Conservation (phyloP, 2,329 filamentous ascomycete species). For the Calonectria pseudoturangicola region DNA sequence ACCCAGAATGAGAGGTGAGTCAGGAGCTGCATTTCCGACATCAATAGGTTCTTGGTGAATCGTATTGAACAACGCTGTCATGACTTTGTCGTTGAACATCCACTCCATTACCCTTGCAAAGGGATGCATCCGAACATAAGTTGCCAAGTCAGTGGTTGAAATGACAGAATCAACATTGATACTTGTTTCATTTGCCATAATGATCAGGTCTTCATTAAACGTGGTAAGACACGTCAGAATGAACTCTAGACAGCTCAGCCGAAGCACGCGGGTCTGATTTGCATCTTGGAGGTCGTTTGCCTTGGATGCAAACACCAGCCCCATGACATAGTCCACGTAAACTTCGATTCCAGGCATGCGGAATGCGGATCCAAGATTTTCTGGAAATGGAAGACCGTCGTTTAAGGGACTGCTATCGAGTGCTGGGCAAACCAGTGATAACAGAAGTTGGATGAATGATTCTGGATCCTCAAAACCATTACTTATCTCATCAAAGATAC, state of each 20-base stretch:
- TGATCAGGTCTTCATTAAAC: conserved; percentile 95
- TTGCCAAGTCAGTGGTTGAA: conserved; percentile 81
- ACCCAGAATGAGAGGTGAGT: conserved; percentile 88
- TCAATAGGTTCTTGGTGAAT: conserved; percentile 85
- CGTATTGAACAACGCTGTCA: conserved; percentile 84
- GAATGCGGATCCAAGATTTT: conserved; percentile 85
- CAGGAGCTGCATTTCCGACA: conserved; percentile 82
- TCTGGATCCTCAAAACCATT: conserved; percentile 89
- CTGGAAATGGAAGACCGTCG: conserved; percentile 89
- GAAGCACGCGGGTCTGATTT: conserved; percentile 82
- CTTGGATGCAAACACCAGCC: conserved; percentile 82
- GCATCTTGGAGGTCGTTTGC: conserved; percentile 79
- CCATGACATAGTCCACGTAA: conserved; percentile 93
- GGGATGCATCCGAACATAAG: conserved; percentile 91
- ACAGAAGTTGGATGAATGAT: conserved; percentile 87
- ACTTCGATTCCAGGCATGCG: conserved; percentile 89
- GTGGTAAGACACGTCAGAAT: conserved; percentile 85
- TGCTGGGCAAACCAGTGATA: conserved; percentile 81
- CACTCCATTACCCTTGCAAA: conserved; percentile 98
- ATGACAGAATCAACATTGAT: conserved; percentile 85
- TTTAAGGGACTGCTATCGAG: conserved; percentile 77
- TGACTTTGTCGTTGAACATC: conserved; percentile 95
- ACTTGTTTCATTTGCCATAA: conserved; percentile 87
- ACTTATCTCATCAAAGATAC: conserved; percentile 83
- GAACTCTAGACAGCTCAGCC: conserved; percentile 89